Conservation (phyloP, 345 rosid species). For the Ceriops tagal region DNA sequence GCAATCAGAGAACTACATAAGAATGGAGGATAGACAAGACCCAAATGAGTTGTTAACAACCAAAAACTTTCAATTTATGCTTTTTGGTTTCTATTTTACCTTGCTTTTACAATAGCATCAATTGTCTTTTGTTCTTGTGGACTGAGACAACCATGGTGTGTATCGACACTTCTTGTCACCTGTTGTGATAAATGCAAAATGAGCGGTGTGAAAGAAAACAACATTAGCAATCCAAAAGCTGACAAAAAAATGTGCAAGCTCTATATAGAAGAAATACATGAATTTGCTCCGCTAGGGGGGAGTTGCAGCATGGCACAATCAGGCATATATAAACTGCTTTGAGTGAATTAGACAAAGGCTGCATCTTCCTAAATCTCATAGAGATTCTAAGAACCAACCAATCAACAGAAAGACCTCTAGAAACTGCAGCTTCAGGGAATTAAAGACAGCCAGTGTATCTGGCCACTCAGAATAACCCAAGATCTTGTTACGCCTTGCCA, state of each 20-base stretch:
- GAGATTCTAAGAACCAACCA: background rate
- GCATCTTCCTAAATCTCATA: background rate
- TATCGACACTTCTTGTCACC: conserved; percentile 94
- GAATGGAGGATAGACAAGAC: background rate
- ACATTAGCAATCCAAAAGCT: background rate
- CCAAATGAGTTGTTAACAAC: background rate
- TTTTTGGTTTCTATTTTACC: conserved; percentile 34
- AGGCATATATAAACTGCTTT: background rate
- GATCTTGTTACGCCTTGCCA: background rate
- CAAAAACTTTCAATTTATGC: background rate
- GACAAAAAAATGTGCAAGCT: background rate
- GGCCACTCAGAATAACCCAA: too few relatives aligned
- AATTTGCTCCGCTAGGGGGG: background rate
- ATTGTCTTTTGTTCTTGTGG: conserved; percentile 93
- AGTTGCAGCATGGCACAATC: background rate
- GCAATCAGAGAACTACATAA: conserved; percentile 20
- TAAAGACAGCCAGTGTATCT: background rate
- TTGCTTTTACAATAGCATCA: conserved; percentile 88
- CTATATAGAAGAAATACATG: too few relatives aligned
- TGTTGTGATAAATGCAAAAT: conserved; percentile 14
- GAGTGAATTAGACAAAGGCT: background rate
- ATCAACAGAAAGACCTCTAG: background rate
- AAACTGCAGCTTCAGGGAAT: background rate
- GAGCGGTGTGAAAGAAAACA: background rate
- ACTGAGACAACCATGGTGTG: conserved; percentile 62